A percentile compares a stretch with the other conserved stretches of the same genome.
phyloP scores from a whole-genome alignment of 169 alveolate genomes.

The Eimeria praecox region DNA sequence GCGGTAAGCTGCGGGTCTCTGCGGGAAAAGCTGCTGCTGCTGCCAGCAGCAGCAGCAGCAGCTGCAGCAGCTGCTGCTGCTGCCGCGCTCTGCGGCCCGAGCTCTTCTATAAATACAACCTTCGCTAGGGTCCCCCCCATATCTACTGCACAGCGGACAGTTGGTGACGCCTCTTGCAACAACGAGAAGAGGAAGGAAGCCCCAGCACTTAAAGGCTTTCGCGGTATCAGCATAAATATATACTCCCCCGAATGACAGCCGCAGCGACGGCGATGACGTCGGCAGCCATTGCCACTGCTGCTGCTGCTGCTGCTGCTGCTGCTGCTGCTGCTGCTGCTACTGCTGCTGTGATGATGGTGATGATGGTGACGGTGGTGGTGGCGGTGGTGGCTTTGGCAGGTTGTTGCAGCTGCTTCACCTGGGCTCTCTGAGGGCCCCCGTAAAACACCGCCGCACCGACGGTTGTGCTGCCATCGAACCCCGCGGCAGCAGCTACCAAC shows the following conservation, averaged over 20 bases:
- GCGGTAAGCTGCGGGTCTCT: constrained; percentile 66
- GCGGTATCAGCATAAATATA: constrained; percentile 10
- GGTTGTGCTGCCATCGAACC: neutral
- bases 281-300: constrained; percentile 20
- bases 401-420: neutral
- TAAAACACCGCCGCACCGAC: neutral
- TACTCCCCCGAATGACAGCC: constrained; percentile 38
- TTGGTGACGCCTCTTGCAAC: constrained; percentile 37
- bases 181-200: constrained; percentile 66
- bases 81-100: constrained; percentile 26
- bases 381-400: neutral
- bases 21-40: constrained; percentile 5
- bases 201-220: constrained; percentile 58
- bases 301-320: constrained; percentile 40
- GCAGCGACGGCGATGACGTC: neutral
- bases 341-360: neutral
- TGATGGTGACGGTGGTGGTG: neutral
- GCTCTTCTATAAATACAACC: constrained; percentile 61
- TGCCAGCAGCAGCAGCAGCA: constrained; percentile 48
- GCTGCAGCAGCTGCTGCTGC: constrained; percentile 71
- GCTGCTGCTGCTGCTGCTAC: constrained; percentile 16
- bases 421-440: neutral
- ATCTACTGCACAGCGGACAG: constrained; percentile 81
- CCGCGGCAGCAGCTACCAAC: constrained; percentile 10
- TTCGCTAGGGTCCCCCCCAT: constrained; percentile 80